phyloP scores from a whole-genome alignment of 305 asterid species.

The Rubia tinctorum region DNA sequence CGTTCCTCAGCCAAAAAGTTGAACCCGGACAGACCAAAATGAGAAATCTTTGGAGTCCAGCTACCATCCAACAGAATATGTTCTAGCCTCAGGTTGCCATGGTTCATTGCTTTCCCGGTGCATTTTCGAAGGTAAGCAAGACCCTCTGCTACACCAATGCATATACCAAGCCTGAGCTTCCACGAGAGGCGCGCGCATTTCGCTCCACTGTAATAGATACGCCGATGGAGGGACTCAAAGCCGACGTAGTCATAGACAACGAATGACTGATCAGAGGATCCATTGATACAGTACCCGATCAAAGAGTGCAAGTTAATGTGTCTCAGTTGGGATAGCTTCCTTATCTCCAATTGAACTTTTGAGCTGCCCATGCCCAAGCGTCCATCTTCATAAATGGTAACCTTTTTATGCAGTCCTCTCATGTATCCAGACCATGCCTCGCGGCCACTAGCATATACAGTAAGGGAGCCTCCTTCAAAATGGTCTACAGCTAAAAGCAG shows the following conservation, averaged over 20 bases:
- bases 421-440: constrained; percentile 34
- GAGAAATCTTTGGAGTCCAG: constrained; percentile 8
- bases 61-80: neutral
- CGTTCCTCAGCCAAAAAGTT: neutral
- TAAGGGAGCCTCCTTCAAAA: constrained; percentile 27
- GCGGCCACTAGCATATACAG: constrained; percentile 43
- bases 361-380: too few species aligned
- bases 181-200: neutral
- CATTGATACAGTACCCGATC: constrained; percentile 33
- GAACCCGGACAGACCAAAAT: neutral
- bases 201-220: neutral
- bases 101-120: neutral
- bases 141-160: constrained; percentile 4
- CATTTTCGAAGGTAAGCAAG: constrained; percentile 2
- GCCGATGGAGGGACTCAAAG: neutral
- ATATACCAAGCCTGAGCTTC: constrained; percentile 1
- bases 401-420: neutral
- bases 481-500: constrained; percentile 36
- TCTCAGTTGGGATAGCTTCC: neutral
- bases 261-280: constrained; percentile 4
- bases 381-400: neutral
- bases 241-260: neutral
- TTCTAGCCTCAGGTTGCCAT: neutral
- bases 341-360: neutral
- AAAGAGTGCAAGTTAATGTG: constrained; percentile 5